These are phyloP conservation scores for Hyaloscypha variabilis DNA, from an alignment of 495 filamentous ascomycete genomes.

Conservation along the genomic window DNA sequence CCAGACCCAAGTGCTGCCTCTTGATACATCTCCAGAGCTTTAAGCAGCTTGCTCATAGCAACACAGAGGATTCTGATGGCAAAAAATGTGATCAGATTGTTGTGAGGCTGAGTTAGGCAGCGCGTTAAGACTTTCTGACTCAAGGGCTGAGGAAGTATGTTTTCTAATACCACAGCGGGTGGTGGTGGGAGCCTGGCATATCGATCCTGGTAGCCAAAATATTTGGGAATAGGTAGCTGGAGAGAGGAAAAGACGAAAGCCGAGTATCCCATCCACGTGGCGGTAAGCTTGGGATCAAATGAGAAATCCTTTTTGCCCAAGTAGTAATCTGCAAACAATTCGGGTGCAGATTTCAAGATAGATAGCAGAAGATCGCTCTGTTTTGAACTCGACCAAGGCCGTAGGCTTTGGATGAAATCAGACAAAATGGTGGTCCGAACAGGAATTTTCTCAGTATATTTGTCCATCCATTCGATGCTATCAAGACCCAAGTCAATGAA, in stretches of 20 bases:
- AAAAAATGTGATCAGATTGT: constrained; percentile 77
- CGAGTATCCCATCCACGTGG: constrained; percentile 93
- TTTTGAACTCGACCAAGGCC: constrained; percentile 77
- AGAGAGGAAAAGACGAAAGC: constrained; percentile 81
- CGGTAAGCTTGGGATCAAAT: constrained; percentile 86
- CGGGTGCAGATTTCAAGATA: constrained; percentile 80
- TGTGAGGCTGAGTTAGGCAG: constrained; percentile 73
- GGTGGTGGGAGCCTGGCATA: constrained; percentile 71
- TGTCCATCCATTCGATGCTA: constrained; percentile 66
- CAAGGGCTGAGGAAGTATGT: constrained; percentile 81
- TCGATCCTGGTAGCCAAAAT: constrained; percentile 56
- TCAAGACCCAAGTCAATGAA: constrained; percentile 71
- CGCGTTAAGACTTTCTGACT: constrained; percentile 73
- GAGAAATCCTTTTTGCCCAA: constrained; percentile 75
- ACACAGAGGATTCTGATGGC: constrained; percentile 74
- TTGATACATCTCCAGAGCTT: constrained; percentile 56
- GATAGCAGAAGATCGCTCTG: constrained; percentile 80
- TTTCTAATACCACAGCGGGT: constrained; percentile 75
- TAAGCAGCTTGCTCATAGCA: constrained; percentile 76
- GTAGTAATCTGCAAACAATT: constrained; percentile 86
- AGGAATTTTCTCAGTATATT: constrained; percentile 63
- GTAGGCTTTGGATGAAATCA: constrained; percentile 74
- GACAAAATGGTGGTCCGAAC: constrained; percentile 76
- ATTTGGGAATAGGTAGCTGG: constrained; percentile 68
- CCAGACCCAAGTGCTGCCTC: constrained; percentile 42